Base-by-base conservation (phyloP, 805 yeast species). In the Allodekkera sacchari region DNA sequence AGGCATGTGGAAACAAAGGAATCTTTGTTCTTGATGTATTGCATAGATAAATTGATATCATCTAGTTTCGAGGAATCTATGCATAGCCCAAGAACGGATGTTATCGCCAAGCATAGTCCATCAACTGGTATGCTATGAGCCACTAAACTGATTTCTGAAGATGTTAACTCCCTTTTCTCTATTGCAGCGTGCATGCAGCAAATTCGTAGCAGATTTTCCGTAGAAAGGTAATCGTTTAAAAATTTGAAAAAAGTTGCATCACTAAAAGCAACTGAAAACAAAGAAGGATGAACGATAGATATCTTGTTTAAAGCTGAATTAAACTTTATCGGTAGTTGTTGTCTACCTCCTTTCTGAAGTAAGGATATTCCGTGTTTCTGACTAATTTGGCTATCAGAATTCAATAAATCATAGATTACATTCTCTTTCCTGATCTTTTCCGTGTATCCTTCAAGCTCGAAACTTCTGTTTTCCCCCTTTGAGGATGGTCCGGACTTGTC, bases 21-120 rank as follows among this genome's bases (percentile, higher is more conserved):
- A 5, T 30, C 22, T 27, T 51, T 49, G 34, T 51, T 32, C 28
- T 52, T 54, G 23, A 48, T 48, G 30, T 45, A 48, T 25, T 53
- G 60, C 33, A 55, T 45, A 1, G 58, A 51, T 14, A 56, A 14
- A 22, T 45, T 46, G 14, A 50, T 37, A 24, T 53, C 53, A 11
- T 44, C 46, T 6, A 44, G 37, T 15, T 42, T 46, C 1, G 57
- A 47, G 3, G 52, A 43, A 36, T 56, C 57, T 14, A 43, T 30
- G 6, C 51, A 43, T 18, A 35, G 32, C 15, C 16, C 35, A 8
- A 57, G 28, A 5, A 44, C 37, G 12, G 42, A 39, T 3, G 37
- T 36, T 2, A 56, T 32, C 2, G 55, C 42, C 4, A 43, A 27
- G 14, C 55, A 44, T 1, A 54, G 13, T 29, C 45, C 52, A 16